Percentiles rank a stretch among this genome's conserved stretches.
phyloP scores from a whole-genome alignment of 176 grass and related monocot genomes.

The Oryza glumipatula region DNA sequence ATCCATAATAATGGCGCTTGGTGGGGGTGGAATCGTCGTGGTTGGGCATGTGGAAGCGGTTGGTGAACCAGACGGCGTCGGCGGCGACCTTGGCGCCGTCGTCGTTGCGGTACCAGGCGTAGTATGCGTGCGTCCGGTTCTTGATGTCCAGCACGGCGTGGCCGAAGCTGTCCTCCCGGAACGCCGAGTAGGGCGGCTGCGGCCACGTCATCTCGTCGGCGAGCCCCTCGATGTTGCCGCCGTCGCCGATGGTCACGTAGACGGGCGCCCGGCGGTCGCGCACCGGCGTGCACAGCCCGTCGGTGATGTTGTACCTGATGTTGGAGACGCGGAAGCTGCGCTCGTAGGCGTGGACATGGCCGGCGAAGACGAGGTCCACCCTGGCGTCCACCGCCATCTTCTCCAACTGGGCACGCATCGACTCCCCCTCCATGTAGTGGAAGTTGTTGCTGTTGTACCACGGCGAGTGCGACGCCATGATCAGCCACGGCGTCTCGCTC shows the following conservation, averaged over 20 bases:
- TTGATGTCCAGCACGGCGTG: constrained; percentile 73
- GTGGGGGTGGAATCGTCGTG: constrained; percentile 39
- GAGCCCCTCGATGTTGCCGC: constrained; percentile 66
- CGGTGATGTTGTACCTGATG: constrained; percentile 56
- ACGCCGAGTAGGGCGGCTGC: constrained; percentile 71
- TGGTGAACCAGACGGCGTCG: constrained; percentile 67
- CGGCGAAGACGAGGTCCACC: constrained; percentile 54
- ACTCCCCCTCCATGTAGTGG: constrained; percentile 62
- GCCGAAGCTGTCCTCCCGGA: constrained; percentile 71
- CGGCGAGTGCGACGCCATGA: constrained; percentile 49
- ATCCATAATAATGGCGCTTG: not conserved
- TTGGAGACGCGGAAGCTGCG: constrained; percentile 60
- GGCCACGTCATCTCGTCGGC: constrained; percentile 54
- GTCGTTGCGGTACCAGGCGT: constrained; percentile 75
- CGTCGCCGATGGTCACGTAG: constrained; percentile 63
- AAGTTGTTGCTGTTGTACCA: constrained; percentile 72
- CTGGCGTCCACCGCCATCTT: constrained; percentile 37
- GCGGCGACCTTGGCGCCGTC: constrained; percentile 60
- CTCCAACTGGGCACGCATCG: constrained; percentile 47
- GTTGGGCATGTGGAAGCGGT: constrained; percentile 50
- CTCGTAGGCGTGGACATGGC: constrained; percentile 58
- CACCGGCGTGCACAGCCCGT: constrained; percentile 48
- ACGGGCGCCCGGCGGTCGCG: constrained; percentile 48
- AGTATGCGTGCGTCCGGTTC: constrained; percentile 71
- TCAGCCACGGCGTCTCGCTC: constrained; percentile 44